Evolutionary conservation across 352 stramenopile species (phyloP).

Genomic region (Phytophthora fragariaefolia): DNA sequence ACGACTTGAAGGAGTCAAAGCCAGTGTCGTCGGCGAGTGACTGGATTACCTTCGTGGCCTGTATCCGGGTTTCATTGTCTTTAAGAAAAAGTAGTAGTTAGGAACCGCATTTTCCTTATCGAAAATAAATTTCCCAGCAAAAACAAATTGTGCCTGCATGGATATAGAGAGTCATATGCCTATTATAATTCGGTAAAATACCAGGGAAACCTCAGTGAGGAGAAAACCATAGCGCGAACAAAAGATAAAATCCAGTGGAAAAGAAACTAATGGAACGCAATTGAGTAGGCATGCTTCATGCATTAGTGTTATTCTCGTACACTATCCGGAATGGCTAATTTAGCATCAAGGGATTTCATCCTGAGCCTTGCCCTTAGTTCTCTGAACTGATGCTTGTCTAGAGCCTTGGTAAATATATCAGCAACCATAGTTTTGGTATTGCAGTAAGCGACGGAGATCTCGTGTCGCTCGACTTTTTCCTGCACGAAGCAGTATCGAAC

Average conservation of each 20-base stretch:
- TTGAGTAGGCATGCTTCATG: slow-evolving; percentile 12
- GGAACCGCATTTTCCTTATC: neutral
- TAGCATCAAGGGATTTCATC: slow-evolving; percentile 2
- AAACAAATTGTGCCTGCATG: neutral
- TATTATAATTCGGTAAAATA: slow-evolving; percentile 7
- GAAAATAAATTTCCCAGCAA: slow-evolving; percentile 3
- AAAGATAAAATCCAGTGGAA: slow-evolving; percentile 7
- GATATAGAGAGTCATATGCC: neutral
- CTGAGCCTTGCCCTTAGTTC: slow-evolving; percentile 4
- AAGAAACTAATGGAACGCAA: slow-evolving; percentile 4
- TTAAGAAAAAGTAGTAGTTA: too few relatives aligned
- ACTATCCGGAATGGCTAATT: slow-evolving; percentile 2
- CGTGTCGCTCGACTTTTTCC: slow-evolving; percentile 35
- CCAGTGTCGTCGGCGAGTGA: too few relatives aligned
- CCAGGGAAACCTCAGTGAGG: slow-evolving; percentile 5
- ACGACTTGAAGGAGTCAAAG: too few relatives aligned
- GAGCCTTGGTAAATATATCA: slow-evolving; percentile 43
- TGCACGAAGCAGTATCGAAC: slow-evolving; percentile 46
- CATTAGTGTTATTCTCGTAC: neutral
- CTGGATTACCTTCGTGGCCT: too few relatives aligned
- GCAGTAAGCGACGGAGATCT: slow-evolving; percentile 33
- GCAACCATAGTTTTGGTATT: slow-evolving; percentile 33
- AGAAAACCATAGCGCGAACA: slow-evolving; percentile 13
- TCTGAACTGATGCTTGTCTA: slow-evolving; percentile 23
- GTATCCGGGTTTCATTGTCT: too few relatives aligned